Evolutionary conservation across 306 rosid genomes (phyloP), one percentile per base, ranked within the genome.

Genomic region (Dryas alaskensis): DNA sequence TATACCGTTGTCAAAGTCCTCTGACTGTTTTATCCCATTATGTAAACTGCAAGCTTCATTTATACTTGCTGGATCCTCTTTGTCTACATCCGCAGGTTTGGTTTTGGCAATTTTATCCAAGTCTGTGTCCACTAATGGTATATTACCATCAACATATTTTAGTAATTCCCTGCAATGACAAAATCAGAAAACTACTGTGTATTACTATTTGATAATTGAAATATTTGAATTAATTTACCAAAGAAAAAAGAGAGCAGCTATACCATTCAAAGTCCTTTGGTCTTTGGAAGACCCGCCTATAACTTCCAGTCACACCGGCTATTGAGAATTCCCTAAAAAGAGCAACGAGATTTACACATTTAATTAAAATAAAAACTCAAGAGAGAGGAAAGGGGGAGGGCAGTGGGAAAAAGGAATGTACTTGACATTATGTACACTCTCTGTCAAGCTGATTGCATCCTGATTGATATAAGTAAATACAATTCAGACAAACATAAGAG

Each of bases 241-340:
- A 57, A 67, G 47, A 19, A 22, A 55, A 51, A 68, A 8, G 50
- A 43, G 14, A 66, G 3, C 14, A 48, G 76, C 76, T 6, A 77
- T 83, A 94, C 97, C 97, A 90, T 76, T 89, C 92, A 31, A 88
- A 94, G 84, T 92, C 79, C 60, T 80, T 54, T 42, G 97, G 97
- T 67, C 84, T 92, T 82, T 92, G 96, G 63, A 92, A 92, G 76
- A 90, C 96, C 77, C 84, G 87, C 83, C 99, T 86, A 72, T 89
- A 94, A 78, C 97, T 82, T 79, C 97, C 99, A 25, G 96, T 94
- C 88, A 94, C 69, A 73, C 78, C 83, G 22, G 97, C 86, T 73
- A 94, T 89, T 17, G 99, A 94, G 83, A 94, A 94, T 82, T 94
- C 99, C 92, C 97, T 94, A 7, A 63, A 74, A 84, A 31, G 27